Conservation (phyloP, 2,329 filamentous ascomycete species). For the Nemania sp. region DNA sequence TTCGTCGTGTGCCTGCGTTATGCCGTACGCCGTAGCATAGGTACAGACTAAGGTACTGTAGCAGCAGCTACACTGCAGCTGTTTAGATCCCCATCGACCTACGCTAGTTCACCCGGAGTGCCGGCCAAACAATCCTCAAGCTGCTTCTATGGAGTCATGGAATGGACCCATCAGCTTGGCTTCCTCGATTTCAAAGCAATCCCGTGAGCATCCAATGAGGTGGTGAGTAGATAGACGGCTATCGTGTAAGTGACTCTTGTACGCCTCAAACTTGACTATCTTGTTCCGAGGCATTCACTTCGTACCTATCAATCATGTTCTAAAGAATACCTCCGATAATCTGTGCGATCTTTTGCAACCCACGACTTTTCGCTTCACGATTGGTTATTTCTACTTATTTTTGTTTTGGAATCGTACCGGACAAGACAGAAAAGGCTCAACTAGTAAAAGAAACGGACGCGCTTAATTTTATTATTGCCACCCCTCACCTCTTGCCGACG, state of each 20-base stretch:
- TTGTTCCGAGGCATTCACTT: not conserved
- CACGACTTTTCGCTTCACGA: slow-evolving; percentile 28
- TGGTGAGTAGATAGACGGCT: slow-evolving; percentile 17
- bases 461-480: slow-evolving; percentile 5
- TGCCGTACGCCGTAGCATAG: too few relatives aligned
- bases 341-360: slow-evolving; percentile 34
- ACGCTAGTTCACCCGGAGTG: slow-evolving; percentile 16
- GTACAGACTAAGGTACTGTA: too few relatives aligned
- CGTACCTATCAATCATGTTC: slow-evolving; percentile 32
- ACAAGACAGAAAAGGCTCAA: slow-evolving; percentile 18
- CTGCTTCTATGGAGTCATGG: slow-evolving; percentile 10
- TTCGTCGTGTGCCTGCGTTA: too few relatives aligned
- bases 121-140: slow-evolving; percentile 19
- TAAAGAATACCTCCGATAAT: slow-evolving; percentile 34
- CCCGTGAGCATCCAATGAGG: slow-evolving; percentile 31
- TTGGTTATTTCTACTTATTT: slow-evolving; percentile 37
- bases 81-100: too few relatives aligned
- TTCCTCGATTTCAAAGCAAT: slow-evolving; percentile 46
- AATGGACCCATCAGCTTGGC: slow-evolving; percentile 17
- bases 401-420: slow-evolving; percentile 31
- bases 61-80: too few relatives aligned
- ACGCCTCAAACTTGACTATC: slow-evolving; percentile 19
- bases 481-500: slow-evolving; percentile 22
- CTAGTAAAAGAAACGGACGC: slow-evolving; percentile 17
- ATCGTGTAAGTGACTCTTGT: slow-evolving; percentile 37